A percentile compares a stretch with the other conserved stretches of the same genome.
Evolutionary conservation across 2,329 filamentous ascomycete species (phyloP).

Genomic region (Penicillium janthinellum): DNA sequence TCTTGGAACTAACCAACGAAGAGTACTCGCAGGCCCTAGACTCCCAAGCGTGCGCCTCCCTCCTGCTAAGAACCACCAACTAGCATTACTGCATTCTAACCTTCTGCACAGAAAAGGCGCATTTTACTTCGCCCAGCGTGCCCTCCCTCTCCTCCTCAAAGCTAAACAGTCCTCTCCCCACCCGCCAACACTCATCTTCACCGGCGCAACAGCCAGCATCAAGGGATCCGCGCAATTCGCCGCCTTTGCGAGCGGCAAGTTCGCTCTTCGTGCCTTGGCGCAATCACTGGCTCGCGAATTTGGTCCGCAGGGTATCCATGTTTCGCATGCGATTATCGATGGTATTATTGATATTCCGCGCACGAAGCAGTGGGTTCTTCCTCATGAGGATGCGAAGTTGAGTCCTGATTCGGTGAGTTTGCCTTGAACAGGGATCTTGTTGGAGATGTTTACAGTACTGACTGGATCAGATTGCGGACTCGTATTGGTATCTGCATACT

Average conservation of each 20-base stretch:
- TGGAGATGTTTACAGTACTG: neutral
- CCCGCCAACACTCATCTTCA: constrained; percentile 81
- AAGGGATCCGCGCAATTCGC: constrained; percentile 70
- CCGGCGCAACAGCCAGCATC: constrained; percentile 79
- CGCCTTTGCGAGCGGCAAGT: constrained; percentile 77
- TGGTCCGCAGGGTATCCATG: constrained; percentile 79
- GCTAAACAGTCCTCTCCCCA: constrained; percentile 55
- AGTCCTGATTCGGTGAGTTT: constrained; percentile 69
- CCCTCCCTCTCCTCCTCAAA: constrained; percentile 70
- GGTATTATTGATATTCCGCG: constrained; percentile 80
- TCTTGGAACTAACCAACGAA: constrained; percentile 61
- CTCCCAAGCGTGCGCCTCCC: constrained; percentile 51
- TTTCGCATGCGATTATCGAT: constrained; percentile 80
- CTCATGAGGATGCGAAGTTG: constrained; percentile 67
- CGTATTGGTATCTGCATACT: constrained; percentile 81
- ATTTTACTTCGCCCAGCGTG: constrained; percentile 73
- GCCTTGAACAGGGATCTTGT: constrained; percentile 29
- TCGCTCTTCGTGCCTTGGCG: constrained; percentile 71
- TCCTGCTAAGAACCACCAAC: neutral
- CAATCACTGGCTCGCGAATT: constrained; percentile 82
- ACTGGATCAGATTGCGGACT: constrained; percentile 71
- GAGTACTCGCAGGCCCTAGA: constrained; percentile 57
- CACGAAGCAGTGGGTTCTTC: constrained; percentile 62
- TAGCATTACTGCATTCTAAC: neutral
- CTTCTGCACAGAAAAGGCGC: constrained; percentile 56